phyloP scores from a whole-genome alignment of 2,329 filamentous ascomycete species.

The Ophiostoma ips region DNA sequence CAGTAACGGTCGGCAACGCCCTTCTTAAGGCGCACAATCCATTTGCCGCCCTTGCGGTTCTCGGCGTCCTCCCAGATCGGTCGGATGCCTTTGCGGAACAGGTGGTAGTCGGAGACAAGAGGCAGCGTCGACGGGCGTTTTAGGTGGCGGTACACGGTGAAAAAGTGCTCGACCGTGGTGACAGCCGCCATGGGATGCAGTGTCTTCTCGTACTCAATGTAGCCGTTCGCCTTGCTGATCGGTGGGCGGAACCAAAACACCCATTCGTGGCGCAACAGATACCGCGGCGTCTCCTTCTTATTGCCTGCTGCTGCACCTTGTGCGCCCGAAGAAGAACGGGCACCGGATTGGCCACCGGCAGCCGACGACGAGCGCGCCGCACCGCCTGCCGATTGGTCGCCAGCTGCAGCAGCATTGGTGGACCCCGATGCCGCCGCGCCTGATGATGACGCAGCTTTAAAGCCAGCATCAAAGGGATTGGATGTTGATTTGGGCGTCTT shows the following conservation, averaged over 20 bases:
- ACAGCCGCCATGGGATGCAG: constrained; percentile 75
- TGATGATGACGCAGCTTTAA: constrained; percentile 29
- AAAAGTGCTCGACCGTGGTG: constrained; percentile 78
- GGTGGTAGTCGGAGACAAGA: constrained; percentile 91
- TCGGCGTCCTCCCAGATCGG: constrained; percentile 98
- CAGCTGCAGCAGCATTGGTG: constrained; percentile 32
- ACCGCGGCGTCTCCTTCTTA: constrained; percentile 22
- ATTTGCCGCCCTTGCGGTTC: constrained; percentile 92
- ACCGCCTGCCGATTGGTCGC: constrained; percentile 49
- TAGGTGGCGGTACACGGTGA: constrained; percentile 74
- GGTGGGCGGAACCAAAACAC: constrained; percentile 95
- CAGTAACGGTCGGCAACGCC: constrained; percentile 93
- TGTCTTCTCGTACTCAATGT: constrained; percentile 90
- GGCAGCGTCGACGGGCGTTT: constrained; percentile 80
- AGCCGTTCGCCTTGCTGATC: constrained; percentile 82
- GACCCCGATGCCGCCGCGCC: constrained; percentile 14
- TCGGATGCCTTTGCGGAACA: constrained; percentile 92
- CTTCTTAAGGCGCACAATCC: constrained; percentile 94
- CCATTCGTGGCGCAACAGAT: constrained; percentile 74
- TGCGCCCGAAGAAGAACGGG: constrained; percentile 10
- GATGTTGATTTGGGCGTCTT: constrained; percentile 82
- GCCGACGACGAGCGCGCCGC: constrained; percentile 23
- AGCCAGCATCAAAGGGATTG: constrained; percentile 64
- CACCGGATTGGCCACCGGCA: constrained; percentile 17
- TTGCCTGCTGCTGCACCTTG: constrained; percentile 14